These are phyloP conservation scores for Stenogyne calaminthoides DNA, from an alignment of 305 asterid genomes.

Conservation along the genomic window DNA sequence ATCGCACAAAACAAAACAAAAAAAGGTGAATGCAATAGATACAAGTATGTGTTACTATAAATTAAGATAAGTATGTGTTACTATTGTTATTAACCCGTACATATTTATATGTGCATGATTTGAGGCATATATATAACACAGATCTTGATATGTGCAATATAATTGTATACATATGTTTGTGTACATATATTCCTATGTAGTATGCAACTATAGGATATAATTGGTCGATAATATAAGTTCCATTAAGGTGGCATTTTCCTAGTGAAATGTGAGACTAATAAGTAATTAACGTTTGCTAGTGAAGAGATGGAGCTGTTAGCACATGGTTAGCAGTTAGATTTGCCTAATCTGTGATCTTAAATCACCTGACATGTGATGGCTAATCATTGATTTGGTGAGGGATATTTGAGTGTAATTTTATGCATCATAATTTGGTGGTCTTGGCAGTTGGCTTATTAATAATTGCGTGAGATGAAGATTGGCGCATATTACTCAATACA, in stretches of 20 bases:
- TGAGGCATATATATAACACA: too few relatives aligned
- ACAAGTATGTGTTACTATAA: too few relatives aligned
- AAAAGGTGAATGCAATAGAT: too few relatives aligned
- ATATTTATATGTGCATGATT: too few relatives aligned
- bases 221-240: too few relatives aligned
- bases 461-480: constrained; percentile 24
- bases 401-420: neutral
- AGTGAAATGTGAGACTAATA: neutral
- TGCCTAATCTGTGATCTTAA: neutral
- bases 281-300: neutral
- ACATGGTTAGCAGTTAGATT: constrained; percentile 30
- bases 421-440: constrained; percentile 2
- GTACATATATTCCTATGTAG: too few relatives aligned
- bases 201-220: too few relatives aligned
- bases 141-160: too few relatives aligned
- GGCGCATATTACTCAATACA: neutral
- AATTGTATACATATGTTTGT: too few relatives aligned
- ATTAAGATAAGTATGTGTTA: too few relatives aligned
- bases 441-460: constrained; percentile 21
- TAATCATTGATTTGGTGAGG: constrained; percentile 21
- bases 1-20: too few relatives aligned
- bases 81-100: too few relatives aligned
- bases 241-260: neutral
- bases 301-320: neutral
- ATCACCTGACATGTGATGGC: constrained; percentile 22